These are phyloP conservation scores for Aureobasidium sp. DNA, from an alignment of 2,329 filamentous ascomycete genomes.

Conservation along the genomic window DNA sequence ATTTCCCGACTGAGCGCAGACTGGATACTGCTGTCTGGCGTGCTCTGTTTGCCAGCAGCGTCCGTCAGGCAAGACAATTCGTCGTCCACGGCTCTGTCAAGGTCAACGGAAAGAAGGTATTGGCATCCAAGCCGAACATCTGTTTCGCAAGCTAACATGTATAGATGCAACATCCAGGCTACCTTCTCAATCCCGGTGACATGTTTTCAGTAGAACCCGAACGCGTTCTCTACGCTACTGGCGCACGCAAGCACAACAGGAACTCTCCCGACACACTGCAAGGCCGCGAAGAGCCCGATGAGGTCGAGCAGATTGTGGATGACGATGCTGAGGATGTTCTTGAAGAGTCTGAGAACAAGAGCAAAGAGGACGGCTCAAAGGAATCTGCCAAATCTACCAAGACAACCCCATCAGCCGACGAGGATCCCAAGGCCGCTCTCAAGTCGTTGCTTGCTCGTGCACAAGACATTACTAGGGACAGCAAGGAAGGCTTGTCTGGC, in stretches of 20 bases:
- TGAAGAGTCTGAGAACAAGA: conserved; percentile 20
- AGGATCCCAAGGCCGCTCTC: conserved; percentile 39
- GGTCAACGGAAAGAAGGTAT: conserved; percentile 92
- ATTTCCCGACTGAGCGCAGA: conserved; percentile 81
- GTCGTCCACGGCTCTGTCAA: conserved; percentile 88
- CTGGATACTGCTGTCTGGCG: conserved; percentile 93
- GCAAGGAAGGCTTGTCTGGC: conserved; percentile 50
- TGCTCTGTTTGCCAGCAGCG: conserved; percentile 87
- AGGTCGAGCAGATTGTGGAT: conserved; percentile 12
- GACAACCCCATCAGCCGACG: conserved; percentile 36
- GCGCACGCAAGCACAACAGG: conserved; percentile 45
- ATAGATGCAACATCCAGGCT: conserved; percentile 89
- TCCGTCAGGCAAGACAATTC: conserved; percentile 87
- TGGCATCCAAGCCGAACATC: not conserved
- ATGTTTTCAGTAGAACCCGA: conserved; percentile 95
- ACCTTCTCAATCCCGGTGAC: conserved; percentile 92
- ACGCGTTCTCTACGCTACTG: conserved; percentile 81
- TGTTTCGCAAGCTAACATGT: conserved; percentile 5
- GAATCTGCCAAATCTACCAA: conserved; percentile 20
- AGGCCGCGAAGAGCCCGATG: conserved; percentile 18
- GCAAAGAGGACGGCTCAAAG: conserved; percentile 23
- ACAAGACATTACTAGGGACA: conserved; percentile 51
- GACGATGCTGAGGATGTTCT: conserved; percentile 12
- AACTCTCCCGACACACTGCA: conserved; percentile 18
- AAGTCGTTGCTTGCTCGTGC: conserved; percentile 51